Percentiles rank a stretch among this genome's conserved stretches.
These are phyloP conservation scores for Spirogloea muscicola DNA, from an alignment of 139 green algal species.

Conservation along the genomic window DNA sequence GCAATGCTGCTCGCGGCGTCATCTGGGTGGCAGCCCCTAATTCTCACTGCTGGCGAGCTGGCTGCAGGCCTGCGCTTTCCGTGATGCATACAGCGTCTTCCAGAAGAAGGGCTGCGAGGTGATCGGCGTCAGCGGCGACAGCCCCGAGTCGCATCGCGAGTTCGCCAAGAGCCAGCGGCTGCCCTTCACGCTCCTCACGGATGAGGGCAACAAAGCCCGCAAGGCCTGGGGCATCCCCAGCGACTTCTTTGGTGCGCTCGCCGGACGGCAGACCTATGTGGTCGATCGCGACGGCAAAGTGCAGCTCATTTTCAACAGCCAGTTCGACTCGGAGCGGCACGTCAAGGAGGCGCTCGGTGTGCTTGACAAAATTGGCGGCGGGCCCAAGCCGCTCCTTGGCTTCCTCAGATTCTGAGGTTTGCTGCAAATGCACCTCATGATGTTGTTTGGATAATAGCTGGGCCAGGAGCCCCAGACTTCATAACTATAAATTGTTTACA, in stretches of 20 bases:
- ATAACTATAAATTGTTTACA: too few relatives aligned
- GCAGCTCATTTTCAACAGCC: constrained; percentile 49
- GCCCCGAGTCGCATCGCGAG: constrained; percentile 28
- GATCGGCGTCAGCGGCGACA: constrained; percentile 44
- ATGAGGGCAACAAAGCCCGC: constrained; percentile 42
- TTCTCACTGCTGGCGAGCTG: too few relatives aligned
- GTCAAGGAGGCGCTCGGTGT: constrained; percentile 41
- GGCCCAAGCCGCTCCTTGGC: too few relatives aligned
- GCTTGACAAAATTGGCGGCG: too few relatives aligned
- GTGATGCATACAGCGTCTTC: constrained; percentile 41
- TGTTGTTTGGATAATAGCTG: too few relatives aligned
- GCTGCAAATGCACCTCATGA: too few relatives aligned
- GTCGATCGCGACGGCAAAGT: constrained; percentile 48
- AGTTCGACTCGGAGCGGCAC: constrained; percentile 50
- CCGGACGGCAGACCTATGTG: constrained; percentile 46
- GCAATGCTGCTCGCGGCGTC: too few relatives aligned
- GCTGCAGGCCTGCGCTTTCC: constrained; percentile 47
- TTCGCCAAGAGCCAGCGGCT: constrained; percentile 43
- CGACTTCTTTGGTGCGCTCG: constrained; percentile 45
- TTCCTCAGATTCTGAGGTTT: too few relatives aligned
- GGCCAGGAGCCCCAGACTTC: too few relatives aligned
- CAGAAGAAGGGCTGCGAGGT: constrained; percentile 30
- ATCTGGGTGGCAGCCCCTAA: too few relatives aligned
- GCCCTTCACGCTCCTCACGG: constrained; percentile 44
- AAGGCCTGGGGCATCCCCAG: constrained; percentile 44